Evolutionary conservation across 2,329 filamentous ascomycete species (phyloP), one percentile per base, ranked within the genome.

Genomic region (Ramichloridium luteum): DNA sequence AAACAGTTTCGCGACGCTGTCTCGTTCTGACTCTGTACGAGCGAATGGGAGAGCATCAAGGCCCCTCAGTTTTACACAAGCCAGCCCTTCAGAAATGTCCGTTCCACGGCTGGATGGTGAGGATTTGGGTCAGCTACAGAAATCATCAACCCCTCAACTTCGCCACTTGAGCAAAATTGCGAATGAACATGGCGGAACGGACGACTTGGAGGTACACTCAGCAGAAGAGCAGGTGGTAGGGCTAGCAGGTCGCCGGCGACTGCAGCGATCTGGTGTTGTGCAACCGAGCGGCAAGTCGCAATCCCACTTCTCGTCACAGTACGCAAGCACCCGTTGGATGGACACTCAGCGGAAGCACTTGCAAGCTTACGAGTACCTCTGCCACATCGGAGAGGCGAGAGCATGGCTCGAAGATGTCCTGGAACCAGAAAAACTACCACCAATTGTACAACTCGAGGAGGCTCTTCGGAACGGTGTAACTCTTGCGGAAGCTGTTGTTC

Each of bases 321-420:
- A 44, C 32, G 44, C 46, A 90, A 85, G 78, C 74, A 82, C 41
- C 77, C 93, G 88, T 54, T 98, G 90, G 90, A 98, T 98, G 88
- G 90, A 98, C 56, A 90, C 93, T 54, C 88, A 98, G 54, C 74
- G 90, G 15, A 88, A 96, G 55, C 96, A 94, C 50, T 62, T 98
- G 32, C 83, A 93, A 57, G 90, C 90, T 5, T 98, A 98, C 53
- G 90, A 98, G 56, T 98, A 98, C 54, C 77, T 98, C 22, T 98
- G 90, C 54, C 90, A 98, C 53, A 96, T 98, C 44, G 90, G 90
- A 55, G 90, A 98, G 63, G 90, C 90, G 13, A 96, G 96, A 55
- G 88, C 96, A 58, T 98, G 90, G 90, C 93, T 98, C 44, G 90
- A 98, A 52, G 76, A 92, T 53, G 74, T 94, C 37, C 83, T 90